Evolutionary conservation across 495 filamentous ascomycete species (phyloP).

Genomic region (Daldinia childiae): DNA sequence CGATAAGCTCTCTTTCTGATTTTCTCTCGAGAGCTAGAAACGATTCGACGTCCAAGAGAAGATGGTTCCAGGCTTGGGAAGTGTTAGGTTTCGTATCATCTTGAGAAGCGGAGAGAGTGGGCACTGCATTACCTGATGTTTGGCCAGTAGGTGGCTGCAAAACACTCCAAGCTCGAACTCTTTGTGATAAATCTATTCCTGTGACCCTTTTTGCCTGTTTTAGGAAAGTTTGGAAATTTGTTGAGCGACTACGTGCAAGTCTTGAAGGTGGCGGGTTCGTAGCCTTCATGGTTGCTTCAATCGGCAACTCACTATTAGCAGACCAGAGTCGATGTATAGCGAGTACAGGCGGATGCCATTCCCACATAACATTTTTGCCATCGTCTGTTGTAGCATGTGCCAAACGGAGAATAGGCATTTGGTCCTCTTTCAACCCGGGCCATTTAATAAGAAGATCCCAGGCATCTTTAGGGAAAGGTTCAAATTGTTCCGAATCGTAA

Average conservation of each 20-base stretch:
- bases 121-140: background rate
- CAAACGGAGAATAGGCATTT: conserved; percentile 76
- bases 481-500: conserved; percentile 74
- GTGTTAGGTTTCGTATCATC: conserved; percentile 40
- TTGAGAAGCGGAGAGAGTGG: conserved; percentile 40
- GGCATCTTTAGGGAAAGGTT: conserved; percentile 77
- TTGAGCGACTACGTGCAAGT: conserved; percentile 73
- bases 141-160: conserved; percentile 47
- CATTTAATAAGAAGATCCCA: conserved; percentile 84
- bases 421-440: conserved; percentile 78
- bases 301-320: conserved; percentile 61
- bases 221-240: conserved; percentile 75
- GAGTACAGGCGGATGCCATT: conserved; percentile 86
- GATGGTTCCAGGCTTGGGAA: conserved; percentile 63
- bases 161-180: conserved; percentile 83
- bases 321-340: conserved; percentile 81
- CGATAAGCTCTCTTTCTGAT: conserved; percentile 74
- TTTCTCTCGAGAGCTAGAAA: conserved; percentile 75
- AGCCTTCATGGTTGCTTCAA: conserved; percentile 65
- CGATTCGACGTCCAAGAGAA: conserved; percentile 75
- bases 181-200: conserved; percentile 71
- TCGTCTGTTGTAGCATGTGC: conserved; percentile 73
- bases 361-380: conserved; percentile 77
- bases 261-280: conserved; percentile 66
- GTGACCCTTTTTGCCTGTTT: conserved; percentile 72